Conservation (phyloP, 306 rosid genomes). For the barrel medic (Medicago truncatula) region MtrunA17r5.0-ANR NC_053043.1:12592501-12593000, state of each 20-base stretch:
- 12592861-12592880: neutral
- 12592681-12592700: conserved; percentile 69
- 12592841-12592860: no score
- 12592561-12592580: no score
- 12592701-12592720: conserved; percentile 73
- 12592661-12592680: conserved; percentile 21
- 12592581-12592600: neutral
- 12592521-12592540: no score
- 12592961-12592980: no score
- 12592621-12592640: neutral
- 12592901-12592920: no score
- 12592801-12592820: conserved; percentile 49
- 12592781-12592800: conserved; percentile 93
- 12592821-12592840: neutral
- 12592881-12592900: no score
- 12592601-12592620: no score
- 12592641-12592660: neutral
- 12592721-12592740: conserved; percentile 87
- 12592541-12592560: no score
- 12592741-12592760: conserved; percentile 85
- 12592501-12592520: no score
- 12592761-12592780: conserved; percentile 84
- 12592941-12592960: no score
- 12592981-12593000: no score
- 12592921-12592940: no score